Base-by-base conservation (phyloP, 2,329 filamentous ascomycete genomes). In the Zymoseptoria tritici region DNA sequence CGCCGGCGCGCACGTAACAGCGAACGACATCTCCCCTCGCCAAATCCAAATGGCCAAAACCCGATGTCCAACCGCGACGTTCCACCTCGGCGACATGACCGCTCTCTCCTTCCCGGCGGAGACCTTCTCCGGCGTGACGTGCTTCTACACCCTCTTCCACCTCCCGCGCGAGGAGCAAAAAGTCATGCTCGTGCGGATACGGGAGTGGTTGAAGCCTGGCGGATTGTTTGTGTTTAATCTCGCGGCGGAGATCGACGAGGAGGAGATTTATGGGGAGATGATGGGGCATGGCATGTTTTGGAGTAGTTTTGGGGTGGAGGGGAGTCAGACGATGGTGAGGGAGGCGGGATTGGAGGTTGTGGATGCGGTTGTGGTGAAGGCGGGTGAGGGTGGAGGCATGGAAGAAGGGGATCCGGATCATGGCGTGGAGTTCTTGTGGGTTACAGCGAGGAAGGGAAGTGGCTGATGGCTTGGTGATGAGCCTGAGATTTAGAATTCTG, bases 261-360 rank as follows among this genome's bases (percentile, higher is more conserved):
- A 64, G 49, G 68, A 67, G 31, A 66, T 69, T 31, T 63, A 65
- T 62, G 65, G 67, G 5, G 68, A 68, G 58, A 60, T 68, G 50
- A 62, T 68, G 57, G 68, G 68, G 1, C 53, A 55, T 21, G 67
- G 64, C 42, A 70, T 69, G 63, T 70, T 67, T 58, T 70, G 68
- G 68, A 66, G 64, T 59, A 61, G 64, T 20, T 70, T 60, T 52
- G 73, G 67, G 9, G 68, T 68, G 46, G 71, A 75, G 62, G 64
- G 63, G 36, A 70, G 65, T 62, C 70, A 74, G 65, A 72, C 71
- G 60, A 68, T 78, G 62, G 67, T 74, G 7, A 67, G 70, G 57
- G 69, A 65, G 46, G 71, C 62, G 24, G 76, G 76, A 59, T 69
- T 78, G 68, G 73, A 66, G 59, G 20, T 64, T 4, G 46, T 65